Evolutionary conservation across 768 basidiomycete species (phyloP).

Genomic region (Megacollybia marginata): DNA sequence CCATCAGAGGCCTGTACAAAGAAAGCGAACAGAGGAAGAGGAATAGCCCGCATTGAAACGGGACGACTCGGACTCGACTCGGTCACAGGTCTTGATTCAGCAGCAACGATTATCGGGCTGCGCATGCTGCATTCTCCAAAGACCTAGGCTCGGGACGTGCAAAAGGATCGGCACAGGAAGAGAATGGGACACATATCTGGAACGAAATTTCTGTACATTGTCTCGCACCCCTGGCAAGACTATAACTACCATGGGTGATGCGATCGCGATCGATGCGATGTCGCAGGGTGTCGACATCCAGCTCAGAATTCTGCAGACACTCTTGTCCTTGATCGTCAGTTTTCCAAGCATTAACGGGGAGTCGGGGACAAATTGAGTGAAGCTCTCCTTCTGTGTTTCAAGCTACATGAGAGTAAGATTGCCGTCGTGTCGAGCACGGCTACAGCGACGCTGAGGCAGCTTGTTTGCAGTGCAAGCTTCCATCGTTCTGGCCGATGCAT

Average conservation of each 20-base stretch:
- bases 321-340: conserved; percentile 86
- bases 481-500: conserved; percentile 79
- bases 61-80: too few species aligned
- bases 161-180: not conserved
- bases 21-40: conserved; percentile 69
- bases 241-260: conserved; percentile 78
- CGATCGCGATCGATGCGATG: conserved; percentile 81
- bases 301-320: conserved; percentile 85
- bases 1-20: conserved; percentile 90
- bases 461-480: conserved; percentile 91
- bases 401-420: conserved; percentile 89
- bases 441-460: conserved; percentile 89
- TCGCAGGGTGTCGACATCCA: conserved; percentile 97
- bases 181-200: too few species aligned
- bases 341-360: conserved; percentile 81
- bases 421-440: conserved; percentile 97
- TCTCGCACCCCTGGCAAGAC: too few species aligned
- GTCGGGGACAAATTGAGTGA: conserved; percentile 69
- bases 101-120: conserved; percentile 41
- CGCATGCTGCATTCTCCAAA: conserved; percentile 69
- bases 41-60: conserved; percentile 58
- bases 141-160: conserved; percentile 67
- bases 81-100: not conserved
- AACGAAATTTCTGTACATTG: too few species aligned
- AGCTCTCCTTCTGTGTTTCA: conserved; percentile 93